Evolutionary conservation across 1,139 yeast species (phyloP).

Genomic region (Taiozyma sp.): DNA sequence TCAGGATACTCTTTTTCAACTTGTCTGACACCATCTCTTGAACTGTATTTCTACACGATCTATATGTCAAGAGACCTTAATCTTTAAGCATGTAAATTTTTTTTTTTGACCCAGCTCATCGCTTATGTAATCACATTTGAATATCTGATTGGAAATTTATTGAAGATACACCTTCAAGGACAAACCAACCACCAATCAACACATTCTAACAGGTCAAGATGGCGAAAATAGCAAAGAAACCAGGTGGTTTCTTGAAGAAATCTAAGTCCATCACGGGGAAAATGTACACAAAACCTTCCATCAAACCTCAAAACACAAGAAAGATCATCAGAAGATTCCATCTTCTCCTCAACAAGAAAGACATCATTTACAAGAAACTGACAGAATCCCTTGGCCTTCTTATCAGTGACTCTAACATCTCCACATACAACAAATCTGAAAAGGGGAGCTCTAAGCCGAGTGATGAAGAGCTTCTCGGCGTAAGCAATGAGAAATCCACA

Average conservation of each 20-base stretch:
- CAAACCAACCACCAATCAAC: neutral
- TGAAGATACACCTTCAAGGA: neutral
- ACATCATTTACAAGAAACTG: slow-evolving; percentile 31
- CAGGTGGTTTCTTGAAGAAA: slow-evolving; percentile 24
- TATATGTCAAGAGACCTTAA: neutral
- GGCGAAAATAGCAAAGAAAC: slow-evolving; percentile 7
- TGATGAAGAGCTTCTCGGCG: slow-evolving; percentile 17
- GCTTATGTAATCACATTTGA: slow-evolving; percentile 6
- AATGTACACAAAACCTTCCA: slow-evolving; percentile 26
- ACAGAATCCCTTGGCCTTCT: slow-evolving; percentile 15
- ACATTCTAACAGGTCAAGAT: neutral
- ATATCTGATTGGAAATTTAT: neutral
- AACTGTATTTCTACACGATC: neutral
- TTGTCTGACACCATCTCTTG: slow-evolving; percentile 14
- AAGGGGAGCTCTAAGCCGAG: slow-evolving; percentile 12
- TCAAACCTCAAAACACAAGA: slow-evolving; percentile 66
- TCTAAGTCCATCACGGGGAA: slow-evolving; percentile 35
- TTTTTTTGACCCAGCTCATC: slow-evolving; percentile 8
- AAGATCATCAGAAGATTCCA: slow-evolving; percentile 66
- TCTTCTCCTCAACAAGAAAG: slow-evolving; percentile 47
- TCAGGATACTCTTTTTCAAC: slow-evolving; percentile 9
- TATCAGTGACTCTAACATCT: slow-evolving; percentile 28
- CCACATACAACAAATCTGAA: slow-evolving; percentile 8
- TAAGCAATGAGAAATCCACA: slow-evolving; percentile 10
- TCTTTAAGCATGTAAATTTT: neutral